Percentiles rank a stretch among this genome's conserved stretches.
Evolutionary conservation across 352 stramenopile genomes (phyloP).

Genomic region (Pythium periplocum): DNA sequence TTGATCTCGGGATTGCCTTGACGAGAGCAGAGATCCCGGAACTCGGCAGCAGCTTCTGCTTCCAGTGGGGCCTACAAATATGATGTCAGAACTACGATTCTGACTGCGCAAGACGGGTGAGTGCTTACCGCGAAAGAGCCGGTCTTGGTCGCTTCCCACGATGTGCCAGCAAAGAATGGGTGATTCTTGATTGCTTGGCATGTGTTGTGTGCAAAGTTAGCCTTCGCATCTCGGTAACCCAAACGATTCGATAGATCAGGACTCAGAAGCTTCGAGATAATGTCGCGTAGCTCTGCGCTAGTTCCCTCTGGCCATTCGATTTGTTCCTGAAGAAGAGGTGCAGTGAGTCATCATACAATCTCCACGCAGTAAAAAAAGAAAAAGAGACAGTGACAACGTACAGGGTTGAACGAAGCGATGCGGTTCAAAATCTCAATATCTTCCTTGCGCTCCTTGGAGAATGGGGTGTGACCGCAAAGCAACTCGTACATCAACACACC

Average conservation of each 20-base stretch:
- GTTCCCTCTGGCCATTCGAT: conserved; percentile 65
- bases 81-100: conserved; percentile 3
- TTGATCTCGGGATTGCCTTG: conserved; percentile 48
- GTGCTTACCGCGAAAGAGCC: conserved; percentile 70
- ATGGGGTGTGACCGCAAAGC: conserved; percentile 85
- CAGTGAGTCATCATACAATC: too few relatives aligned
- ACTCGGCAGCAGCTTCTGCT: conserved; percentile 54
- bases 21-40: conserved; percentile 63
- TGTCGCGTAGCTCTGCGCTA: conserved; percentile 67
- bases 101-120: not conserved
- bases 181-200: conserved; percentile 78
- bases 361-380: too few relatives aligned
- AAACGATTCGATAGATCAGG: conserved; percentile 51
- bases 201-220: conserved; percentile 35
- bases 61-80: conserved; percentile 62
- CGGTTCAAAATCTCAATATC: conserved; percentile 87
- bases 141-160: conserved; percentile 78
- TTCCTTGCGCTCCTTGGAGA: conserved; percentile 76
- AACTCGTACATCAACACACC: conserved; percentile 94
- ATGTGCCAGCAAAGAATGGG: conserved; percentile 76
- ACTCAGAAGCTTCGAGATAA: conserved; percentile 58
- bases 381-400: conserved; percentile 14
- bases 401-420: conserved; percentile 74
- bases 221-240: conserved; percentile 41
- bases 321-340: conserved; percentile 26